phyloP scores from a whole-genome alignment of 495 filamentous ascomycete genomes.

The Penicillium samsonianum region DNA sequence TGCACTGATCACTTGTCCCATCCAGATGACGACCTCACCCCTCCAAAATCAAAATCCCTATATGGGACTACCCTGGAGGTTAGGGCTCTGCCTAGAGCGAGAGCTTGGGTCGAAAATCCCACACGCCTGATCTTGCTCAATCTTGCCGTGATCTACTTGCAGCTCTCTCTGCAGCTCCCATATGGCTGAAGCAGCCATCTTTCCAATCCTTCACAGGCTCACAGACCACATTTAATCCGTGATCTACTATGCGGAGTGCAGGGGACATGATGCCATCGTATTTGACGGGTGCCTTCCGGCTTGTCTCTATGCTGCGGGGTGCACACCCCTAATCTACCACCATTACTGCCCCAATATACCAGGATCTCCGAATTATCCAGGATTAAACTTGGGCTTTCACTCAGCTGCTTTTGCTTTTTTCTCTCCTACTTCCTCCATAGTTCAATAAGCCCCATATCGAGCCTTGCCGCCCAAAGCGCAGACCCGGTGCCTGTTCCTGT shows the following conservation, averaged over 20 bases:
- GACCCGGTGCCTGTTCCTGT: slow-evolving; percentile 15
- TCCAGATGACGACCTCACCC: slow-evolving; percentile 25
- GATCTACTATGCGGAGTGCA: slow-evolving; percentile 11
- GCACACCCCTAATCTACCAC: not conserved
- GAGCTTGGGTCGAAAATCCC: slow-evolving; percentile 9
- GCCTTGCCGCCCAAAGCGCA: slow-evolving; percentile 18
- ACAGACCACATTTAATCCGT: slow-evolving; percentile 11
- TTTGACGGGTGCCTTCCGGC: not conserved
- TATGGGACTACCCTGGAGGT: not conserved
- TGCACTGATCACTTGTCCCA: slow-evolving; percentile 31
- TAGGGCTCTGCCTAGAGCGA: not conserved
- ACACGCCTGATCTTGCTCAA: slow-evolving; percentile 1
- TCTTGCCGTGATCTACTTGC: slow-evolving; percentile 8
- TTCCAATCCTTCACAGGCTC: slow-evolving; percentile 24
- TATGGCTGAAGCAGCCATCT: slow-evolving; percentile 22
- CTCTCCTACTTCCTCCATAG: not conserved
- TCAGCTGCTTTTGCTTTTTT: not conserved
- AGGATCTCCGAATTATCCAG: not conserved
- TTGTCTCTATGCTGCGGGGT: slow-evolving; percentile 3
- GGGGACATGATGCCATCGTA: slow-evolving; percentile 9
- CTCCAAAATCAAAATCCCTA: not conserved
- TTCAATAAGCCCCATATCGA: not conserved
- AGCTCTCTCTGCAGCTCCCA: slow-evolving; percentile 9
- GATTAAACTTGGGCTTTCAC: not conserved
- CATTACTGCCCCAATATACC: not conserved